Conservation (phyloP, 176 grass and related monocot species). For the Carex kokanica region DNA sequence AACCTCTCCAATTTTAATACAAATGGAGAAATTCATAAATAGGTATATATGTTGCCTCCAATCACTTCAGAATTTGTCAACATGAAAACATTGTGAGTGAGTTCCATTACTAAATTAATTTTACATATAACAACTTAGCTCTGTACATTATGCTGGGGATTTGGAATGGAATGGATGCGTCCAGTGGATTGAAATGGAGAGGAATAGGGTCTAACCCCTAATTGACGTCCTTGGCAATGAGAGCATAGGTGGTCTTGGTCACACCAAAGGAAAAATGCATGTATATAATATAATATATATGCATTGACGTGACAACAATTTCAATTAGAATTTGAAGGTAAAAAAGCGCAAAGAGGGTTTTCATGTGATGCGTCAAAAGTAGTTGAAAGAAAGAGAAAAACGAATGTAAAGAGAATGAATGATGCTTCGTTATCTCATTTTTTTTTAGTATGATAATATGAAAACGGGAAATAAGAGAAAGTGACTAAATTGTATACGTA, state of each 20-base stretch:
- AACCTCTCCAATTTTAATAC: not conserved
- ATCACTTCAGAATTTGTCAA: not conserved
- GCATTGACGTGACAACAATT: slow-evolving; percentile 50
- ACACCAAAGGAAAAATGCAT: slow-evolving; percentile 33
- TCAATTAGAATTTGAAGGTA: slow-evolving; percentile 14
- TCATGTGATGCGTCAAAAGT: slow-evolving; percentile 39
- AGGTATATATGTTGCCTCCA: no score
- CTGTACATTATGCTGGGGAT: not conserved
- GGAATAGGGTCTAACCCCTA: slow-evolving; percentile 25
- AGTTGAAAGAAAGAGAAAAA: slow-evolving; percentile 28
- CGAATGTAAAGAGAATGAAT: slow-evolving; percentile 33
- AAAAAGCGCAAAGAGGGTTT: not conserved
- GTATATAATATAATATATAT: no score
- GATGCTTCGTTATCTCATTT: slow-evolving; percentile 31
- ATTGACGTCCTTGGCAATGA: slow-evolving; percentile 39
- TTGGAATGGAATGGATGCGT: not conserved
- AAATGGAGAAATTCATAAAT: not conserved
- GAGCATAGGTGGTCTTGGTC: slow-evolving; percentile 12
- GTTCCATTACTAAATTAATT: not conserved
- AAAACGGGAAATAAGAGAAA: not conserved
- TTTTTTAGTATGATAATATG: not conserved
- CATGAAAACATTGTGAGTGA: not conserved
- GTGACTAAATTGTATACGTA: no score
- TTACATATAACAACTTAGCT: not conserved
- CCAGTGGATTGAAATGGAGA: not conserved